A percentile compares a stretch with the other conserved stretches of the same genome.
Conservation (phyloP, 805 yeast genomes). For the Kuraishia borneana region DNA sequence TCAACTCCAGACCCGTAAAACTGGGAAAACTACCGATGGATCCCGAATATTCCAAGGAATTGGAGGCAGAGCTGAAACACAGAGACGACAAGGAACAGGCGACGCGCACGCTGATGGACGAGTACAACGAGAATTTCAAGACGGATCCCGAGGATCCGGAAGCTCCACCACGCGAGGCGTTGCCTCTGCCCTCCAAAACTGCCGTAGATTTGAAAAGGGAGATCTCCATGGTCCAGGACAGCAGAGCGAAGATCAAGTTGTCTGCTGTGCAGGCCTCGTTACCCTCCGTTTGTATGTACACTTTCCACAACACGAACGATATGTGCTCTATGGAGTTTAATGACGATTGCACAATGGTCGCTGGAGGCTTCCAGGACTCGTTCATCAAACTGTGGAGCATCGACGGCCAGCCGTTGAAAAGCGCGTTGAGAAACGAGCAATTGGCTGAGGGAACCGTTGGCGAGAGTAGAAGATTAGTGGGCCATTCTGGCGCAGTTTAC, state of each 20-base stretch:
- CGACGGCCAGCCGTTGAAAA: conserved; percentile 76
- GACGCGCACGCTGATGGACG: conserved; percentile 43
- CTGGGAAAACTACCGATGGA: conserved; percentile 82
- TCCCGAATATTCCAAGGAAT: conserved; percentile 73
- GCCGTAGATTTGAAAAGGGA: conserved; percentile 72
- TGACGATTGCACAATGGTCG: conserved; percentile 75
- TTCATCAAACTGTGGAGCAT: conserved; percentile 87
- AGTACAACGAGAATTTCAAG: conserved; percentile 48
- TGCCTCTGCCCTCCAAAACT: conserved; percentile 83
- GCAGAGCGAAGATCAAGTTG: conserved; percentile 61
- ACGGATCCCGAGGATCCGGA: conserved; percentile 42
- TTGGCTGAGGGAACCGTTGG: conserved; percentile 16
- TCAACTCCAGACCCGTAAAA: conserved; percentile 64
- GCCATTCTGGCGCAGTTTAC: conserved; percentile 92
- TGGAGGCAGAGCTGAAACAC: conserved; percentile 71
- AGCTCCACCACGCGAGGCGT: conserved; percentile 60
- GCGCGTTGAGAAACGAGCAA: conserved; percentile 43
- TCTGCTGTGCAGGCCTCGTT: conserved; percentile 67
- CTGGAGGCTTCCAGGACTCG: conserved; percentile 92
- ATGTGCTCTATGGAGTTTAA: conserved; percentile 82
- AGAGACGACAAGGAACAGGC: conserved; percentile 46
- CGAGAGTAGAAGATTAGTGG: conserved; percentile 48
- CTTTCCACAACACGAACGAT: conserved; percentile 90
- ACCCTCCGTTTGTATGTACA: conserved; percentile 96
- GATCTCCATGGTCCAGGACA: conserved; percentile 69